Conservation (phyloP, 202 grass and related monocot species). For the Panicum hallii region DNA sequence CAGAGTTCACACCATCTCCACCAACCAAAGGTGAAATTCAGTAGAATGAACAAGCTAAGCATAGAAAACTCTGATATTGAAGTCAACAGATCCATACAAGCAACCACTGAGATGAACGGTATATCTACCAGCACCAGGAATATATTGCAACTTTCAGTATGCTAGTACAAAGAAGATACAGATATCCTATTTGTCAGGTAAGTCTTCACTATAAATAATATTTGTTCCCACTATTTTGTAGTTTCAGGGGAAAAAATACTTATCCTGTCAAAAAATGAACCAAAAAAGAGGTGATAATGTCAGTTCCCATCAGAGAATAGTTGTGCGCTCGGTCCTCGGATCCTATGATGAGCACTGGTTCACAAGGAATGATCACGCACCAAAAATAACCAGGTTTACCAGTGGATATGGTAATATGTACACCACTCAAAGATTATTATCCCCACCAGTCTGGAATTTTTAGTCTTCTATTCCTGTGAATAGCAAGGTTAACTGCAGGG, state of each 20-base stretch:
- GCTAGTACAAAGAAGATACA: conserved; percentile 24
- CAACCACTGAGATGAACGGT: not conserved
- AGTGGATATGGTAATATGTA: conserved; percentile 27
- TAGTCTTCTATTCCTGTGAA: conserved; percentile 79
- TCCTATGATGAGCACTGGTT: conserved; percentile 29
- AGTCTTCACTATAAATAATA: conserved; percentile 33
- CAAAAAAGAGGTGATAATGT: conserved; percentile 31
- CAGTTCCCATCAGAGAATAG: conserved; percentile 2
- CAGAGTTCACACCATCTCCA: conserved; percentile 1
- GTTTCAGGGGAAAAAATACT: not conserved
- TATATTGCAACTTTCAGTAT: conserved; percentile 31
- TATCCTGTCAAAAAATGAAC: not conserved
- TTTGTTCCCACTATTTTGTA: conserved; percentile 41
- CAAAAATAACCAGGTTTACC: not conserved
- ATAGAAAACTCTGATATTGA: not conserved
- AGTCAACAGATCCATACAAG: conserved; percentile 1
- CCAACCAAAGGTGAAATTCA: not conserved
- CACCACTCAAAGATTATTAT: conserved; percentile 37
- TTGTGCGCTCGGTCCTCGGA: conserved; percentile 5
- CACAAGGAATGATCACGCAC: conserved; percentile 15
- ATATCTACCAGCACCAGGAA: conserved; percentile 36
- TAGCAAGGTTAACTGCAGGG: conserved; percentile 72
- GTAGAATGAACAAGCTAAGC: not conserved
- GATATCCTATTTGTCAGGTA: conserved; percentile 34
- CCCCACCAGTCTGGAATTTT: conserved; percentile 91